phyloP scores from a whole-genome alignment of 352 stramenopile species.

The Globisporangium okanoganense region DNA sequence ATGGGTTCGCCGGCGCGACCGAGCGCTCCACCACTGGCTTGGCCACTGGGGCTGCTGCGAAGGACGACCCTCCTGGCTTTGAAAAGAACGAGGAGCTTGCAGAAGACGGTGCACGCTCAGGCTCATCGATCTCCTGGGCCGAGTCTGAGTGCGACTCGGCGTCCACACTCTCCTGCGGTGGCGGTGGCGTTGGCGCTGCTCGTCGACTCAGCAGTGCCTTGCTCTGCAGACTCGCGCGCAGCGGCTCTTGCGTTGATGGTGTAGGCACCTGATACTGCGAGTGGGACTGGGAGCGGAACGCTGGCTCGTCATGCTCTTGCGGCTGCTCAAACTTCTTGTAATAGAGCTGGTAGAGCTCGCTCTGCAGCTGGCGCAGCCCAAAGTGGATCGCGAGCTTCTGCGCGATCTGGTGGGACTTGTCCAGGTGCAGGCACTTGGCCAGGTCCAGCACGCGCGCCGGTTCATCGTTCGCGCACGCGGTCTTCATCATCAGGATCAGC shows the following conservation, averaged over 20 bases:
- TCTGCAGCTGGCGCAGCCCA: conserved; percentile 64
- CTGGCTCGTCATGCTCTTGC: conserved; percentile 14
- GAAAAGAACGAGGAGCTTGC: conserved; percentile 13
- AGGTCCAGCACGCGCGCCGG: conserved; percentile 66
- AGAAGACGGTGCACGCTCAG: neutral
- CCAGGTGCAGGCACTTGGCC: conserved; percentile 74
- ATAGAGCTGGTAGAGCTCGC: conserved; percentile 72
- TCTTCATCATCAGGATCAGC: conserved; percentile 84
- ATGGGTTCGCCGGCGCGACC: conserved; percentile 62
- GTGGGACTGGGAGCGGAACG: neutral
- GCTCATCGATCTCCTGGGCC: neutral
- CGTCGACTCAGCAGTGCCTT: conserved; percentile 17
- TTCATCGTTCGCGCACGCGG: conserved; percentile 62
- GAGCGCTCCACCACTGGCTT: conserved; percentile 29
- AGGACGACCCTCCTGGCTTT: neutral
- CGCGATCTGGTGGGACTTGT: conserved; percentile 82
- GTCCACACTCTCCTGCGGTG: neutral
- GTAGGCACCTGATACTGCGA: neutral
- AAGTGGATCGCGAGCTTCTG: conserved; percentile 83
- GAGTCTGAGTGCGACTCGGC: conserved; percentile 2
- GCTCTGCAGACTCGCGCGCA: conserved; percentile 12
- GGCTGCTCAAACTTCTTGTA: conserved; percentile 50
- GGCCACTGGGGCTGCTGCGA: neutral
- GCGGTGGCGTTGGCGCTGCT: neutral
- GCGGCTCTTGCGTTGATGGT: neutral